These are phyloP conservation scores for Dioszegia crocea DNA, from an alignment of 768 basidiomycete genomes.

Conservation along the genomic window DNA sequence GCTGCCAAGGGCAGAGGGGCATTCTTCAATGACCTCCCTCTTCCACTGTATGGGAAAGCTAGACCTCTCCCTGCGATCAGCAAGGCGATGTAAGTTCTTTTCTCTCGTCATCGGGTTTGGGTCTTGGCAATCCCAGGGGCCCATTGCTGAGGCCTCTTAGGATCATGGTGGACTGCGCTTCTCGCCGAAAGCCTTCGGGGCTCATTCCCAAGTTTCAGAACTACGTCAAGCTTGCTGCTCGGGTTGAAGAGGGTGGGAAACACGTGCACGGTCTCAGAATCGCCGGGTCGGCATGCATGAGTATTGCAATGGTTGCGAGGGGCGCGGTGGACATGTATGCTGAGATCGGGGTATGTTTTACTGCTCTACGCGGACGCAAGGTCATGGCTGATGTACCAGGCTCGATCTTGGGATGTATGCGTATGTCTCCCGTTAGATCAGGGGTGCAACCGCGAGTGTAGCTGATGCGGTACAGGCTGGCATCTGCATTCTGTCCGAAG, in stretches of 20 bases:
- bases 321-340: constrained; percentile 69
- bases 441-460: too few species aligned
- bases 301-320: constrained; percentile 61
- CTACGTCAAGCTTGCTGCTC: constrained; percentile 70
- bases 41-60: constrained; percentile 58
- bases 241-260: constrained; percentile 67
- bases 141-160: background rate
- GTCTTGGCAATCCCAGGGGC: too few species aligned
- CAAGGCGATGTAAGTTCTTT: constrained; percentile 56
- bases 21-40: constrained; percentile 51
- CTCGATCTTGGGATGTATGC: constrained; percentile 78
- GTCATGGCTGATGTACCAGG: background rate
- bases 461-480: constrained; percentile 76
- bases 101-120: background rate
- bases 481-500: constrained; percentile 82
- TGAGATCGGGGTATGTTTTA: constrained; percentile 51
- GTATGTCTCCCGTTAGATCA: constrained; percentile 52
- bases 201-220: constrained; percentile 58
- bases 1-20: constrained; percentile 76
- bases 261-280: constrained; percentile 80
- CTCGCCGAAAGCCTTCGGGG: constrained; percentile 19
- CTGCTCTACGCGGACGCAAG: background rate
- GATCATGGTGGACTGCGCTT: constrained; percentile 36
- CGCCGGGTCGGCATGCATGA: constrained; percentile 61
- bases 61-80: constrained; percentile 66